Evolutionary conservation across 2,329 filamentous ascomycete genomes (phyloP).

Genomic region (Chalara sp.): DNA sequence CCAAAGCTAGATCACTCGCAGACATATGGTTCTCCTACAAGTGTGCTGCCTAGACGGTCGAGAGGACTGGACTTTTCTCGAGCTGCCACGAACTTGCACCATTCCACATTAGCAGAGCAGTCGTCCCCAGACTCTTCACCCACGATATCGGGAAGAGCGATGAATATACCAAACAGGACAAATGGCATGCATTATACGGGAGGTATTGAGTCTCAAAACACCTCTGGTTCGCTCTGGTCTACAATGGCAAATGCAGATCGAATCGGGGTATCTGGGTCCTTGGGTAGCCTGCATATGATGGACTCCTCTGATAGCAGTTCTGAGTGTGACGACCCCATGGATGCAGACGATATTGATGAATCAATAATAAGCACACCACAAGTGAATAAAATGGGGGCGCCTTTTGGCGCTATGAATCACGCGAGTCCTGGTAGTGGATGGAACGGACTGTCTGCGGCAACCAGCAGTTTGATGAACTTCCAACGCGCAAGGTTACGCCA

Average conservation of each 20-base stretch:
- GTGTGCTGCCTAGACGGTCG: slow-evolving; percentile 81
- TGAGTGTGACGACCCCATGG: slow-evolving; percentile 63
- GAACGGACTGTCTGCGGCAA: slow-evolving; percentile 62
- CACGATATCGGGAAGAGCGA: slow-evolving; percentile 65
- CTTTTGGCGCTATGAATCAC: slow-evolving; percentile 31
- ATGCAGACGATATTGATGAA: slow-evolving; percentile 69
- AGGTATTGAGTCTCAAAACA: slow-evolving; percentile 59
- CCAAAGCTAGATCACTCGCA: slow-evolving; percentile 81
- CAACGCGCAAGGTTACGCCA: slow-evolving; percentile 52
- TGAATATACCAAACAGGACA: slow-evolving; percentile 53
- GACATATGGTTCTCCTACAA: slow-evolving; percentile 80
- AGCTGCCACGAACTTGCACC: slow-evolving; percentile 88
- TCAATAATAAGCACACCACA: slow-evolving; percentile 79
- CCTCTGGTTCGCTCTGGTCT: slow-evolving; percentile 58
- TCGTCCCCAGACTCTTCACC: slow-evolving; percentile 88
- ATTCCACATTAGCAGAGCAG: slow-evolving; percentile 85
- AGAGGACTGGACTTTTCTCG: slow-evolving; percentile 89
- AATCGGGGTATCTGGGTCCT: slow-evolving; percentile 68
- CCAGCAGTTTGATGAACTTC: slow-evolving; percentile 76
- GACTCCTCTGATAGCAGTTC: slow-evolving; percentile 71
- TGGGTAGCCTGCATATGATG: slow-evolving; percentile 40
- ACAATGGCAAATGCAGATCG: slow-evolving; percentile 64
- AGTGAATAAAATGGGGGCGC: slow-evolving; percentile 51
- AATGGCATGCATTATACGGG: slow-evolving; percentile 39
- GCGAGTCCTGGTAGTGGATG: slow-evolving; percentile 53